Conservation (phyloP, 768 basidiomycete genomes). For the Boletellus ananiceps region DNA sequence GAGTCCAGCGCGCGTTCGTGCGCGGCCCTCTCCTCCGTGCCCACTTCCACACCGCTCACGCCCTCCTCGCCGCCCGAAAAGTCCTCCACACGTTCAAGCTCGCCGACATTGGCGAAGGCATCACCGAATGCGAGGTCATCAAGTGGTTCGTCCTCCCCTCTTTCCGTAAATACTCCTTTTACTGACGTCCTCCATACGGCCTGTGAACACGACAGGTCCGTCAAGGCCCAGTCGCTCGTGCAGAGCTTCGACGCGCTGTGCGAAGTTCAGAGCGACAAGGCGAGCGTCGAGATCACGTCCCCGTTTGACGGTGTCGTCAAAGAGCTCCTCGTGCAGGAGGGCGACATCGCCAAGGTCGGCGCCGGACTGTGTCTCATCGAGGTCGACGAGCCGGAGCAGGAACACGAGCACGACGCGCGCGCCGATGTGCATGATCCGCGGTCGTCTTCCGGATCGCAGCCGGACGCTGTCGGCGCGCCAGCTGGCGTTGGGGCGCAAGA, state of each 20-base stretch:
- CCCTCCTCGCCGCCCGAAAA: slow-evolving; percentile 31
- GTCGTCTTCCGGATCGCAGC: neutral
- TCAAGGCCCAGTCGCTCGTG: slow-evolving; percentile 48
- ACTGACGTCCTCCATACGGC: too few relatives aligned
- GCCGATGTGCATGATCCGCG: neutral
- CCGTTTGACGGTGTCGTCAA: slow-evolving; percentile 76
- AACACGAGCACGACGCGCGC: slow-evolving; percentile 20
- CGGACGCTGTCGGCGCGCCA: neutral
- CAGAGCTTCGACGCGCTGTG: slow-evolving; percentile 69
- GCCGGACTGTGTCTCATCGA: slow-evolving; percentile 74
- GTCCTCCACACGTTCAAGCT: slow-evolving; percentile 64
- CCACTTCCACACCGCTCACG: slow-evolving; percentile 35
- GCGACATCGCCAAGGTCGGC: slow-evolving; percentile 82
- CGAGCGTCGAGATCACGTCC: slow-evolving; percentile 85
- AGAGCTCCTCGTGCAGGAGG: slow-evolving; percentile 71
- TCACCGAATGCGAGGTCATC: slow-evolving; percentile 86
- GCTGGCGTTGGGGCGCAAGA: slow-evolving; percentile 4
- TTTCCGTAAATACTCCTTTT: neutral
- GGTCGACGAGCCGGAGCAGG: slow-evolving; percentile 49
- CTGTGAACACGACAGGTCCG: slow-evolving; percentile 44
- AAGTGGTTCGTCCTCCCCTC: slow-evolving; percentile 59
- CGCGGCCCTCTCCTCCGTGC: slow-evolving; percentile 28
- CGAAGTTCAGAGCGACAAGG: slow-evolving; percentile 89
- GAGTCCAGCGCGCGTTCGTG: slow-evolving; percentile 18
- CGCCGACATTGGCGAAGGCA: slow-evolving; percentile 87